These are phyloP conservation scores for Bromus sterilis DNA, from an alignment of 176 grass and related monocot species.

Conservation along the genomic window DNA sequence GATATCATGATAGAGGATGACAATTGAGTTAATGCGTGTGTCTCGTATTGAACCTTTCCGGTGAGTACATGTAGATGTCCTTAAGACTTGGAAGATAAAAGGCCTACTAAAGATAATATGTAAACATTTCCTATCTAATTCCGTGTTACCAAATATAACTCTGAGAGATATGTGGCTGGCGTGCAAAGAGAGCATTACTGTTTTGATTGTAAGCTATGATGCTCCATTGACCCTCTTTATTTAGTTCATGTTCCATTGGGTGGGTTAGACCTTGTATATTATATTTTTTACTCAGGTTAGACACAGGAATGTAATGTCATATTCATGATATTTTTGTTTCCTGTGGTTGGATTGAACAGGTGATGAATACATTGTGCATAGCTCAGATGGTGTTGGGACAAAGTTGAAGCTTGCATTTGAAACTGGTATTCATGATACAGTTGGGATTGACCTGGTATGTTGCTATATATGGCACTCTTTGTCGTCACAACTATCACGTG, in stretches of 20 bases:
- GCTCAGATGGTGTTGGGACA: constrained; percentile 85
- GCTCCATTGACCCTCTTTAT: not conserved
- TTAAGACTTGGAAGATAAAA: not conserved
- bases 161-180: not conserved
- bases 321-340: not conserved
- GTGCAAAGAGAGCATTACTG: not conserved
- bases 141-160: not conserved
- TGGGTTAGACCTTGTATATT: not conserved
- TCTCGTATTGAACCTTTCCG: not conserved
- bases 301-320: not conserved
- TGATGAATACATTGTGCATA: constrained; percentile 62
- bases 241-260: not conserved
- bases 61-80: not conserved
- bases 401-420: constrained; percentile 99
- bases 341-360: constrained; percentile 33
- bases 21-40: not conserved
- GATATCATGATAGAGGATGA: not conserved
- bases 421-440: constrained; percentile 87
- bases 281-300: not conserved
- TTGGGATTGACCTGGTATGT: constrained; percentile 90
- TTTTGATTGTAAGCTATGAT: not conserved
- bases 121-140: not conserved
- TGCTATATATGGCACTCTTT: not conserved
- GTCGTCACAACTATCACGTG: not conserved
- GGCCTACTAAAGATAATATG: not conserved